Conservation (phyloP, 2,329 filamentous ascomycete species). For the Lachnellula cervina region DNA sequence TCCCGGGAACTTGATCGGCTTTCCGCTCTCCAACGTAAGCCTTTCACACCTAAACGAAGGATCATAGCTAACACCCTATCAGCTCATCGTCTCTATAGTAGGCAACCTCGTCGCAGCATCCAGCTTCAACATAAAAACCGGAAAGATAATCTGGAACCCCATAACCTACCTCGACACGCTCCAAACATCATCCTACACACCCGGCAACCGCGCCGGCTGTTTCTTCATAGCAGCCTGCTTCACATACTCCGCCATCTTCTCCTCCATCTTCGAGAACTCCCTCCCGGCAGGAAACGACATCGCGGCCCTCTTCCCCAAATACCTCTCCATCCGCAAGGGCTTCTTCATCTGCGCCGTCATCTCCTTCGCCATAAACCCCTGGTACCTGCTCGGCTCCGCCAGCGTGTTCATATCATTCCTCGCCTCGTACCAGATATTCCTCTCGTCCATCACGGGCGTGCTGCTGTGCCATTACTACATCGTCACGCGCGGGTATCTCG, state of each 20-base stretch:
- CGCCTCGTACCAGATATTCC: constrained; percentile 39
- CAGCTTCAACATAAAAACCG: too few species aligned
- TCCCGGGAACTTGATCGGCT: constrained; percentile 37
- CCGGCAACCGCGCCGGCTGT: constrained; percentile 34
- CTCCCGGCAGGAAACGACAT: constrained; percentile 38
- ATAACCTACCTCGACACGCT: constrained; percentile 34
- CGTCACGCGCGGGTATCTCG: constrained; percentile 33
- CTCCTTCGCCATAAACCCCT: constrained; percentile 35
- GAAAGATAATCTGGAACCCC: constrained; percentile 35
- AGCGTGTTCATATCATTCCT: constrained; percentile 38
- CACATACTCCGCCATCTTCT: constrained; percentile 40
- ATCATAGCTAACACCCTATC: background rate
- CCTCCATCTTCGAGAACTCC: constrained; percentile 40
- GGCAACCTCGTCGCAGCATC: constrained; percentile 37
- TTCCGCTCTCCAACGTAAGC: constrained; percentile 35
- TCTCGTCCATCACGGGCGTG: constrained; percentile 39
- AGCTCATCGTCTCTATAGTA: constrained; percentile 34
- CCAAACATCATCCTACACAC: constrained; percentile 32
- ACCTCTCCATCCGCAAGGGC: constrained; percentile 36
- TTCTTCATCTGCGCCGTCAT: constrained; percentile 36
- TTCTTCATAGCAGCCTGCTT: constrained; percentile 40
- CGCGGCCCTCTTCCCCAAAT: constrained; percentile 36
- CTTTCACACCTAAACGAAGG: background rate
- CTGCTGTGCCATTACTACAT: constrained; percentile 41
- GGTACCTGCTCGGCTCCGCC: constrained; percentile 35